phyloP scores from a whole-genome alignment of 2,329 filamentous ascomycete genomes.

The Verticillium dahliae region DNA sequence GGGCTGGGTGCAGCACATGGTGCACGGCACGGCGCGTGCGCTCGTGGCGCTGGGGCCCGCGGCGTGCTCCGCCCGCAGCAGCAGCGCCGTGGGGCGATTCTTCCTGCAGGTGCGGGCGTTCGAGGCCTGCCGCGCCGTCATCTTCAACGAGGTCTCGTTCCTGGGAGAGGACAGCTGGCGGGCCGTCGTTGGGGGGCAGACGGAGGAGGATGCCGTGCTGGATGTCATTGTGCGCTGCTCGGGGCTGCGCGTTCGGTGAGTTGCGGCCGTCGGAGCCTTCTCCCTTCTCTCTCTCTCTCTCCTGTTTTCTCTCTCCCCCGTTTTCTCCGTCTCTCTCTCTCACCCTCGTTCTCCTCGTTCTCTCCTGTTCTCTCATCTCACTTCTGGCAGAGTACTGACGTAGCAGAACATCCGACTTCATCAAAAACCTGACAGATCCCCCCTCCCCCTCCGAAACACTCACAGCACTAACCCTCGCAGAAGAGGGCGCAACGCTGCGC shows the following conservation, averaged over 20 bases:
- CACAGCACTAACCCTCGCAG: conserved; percentile 5
- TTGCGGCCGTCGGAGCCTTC: background rate
- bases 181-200: background rate
- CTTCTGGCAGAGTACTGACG: background rate
- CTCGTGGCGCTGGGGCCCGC: conserved; percentile 22
- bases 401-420: conserved; percentile 3
- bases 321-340: no score
- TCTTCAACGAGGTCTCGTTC: conserved; percentile 21
- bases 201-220: conserved; percentile 17
- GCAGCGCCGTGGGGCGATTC: conserved; percentile 10
- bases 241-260: conserved; percentile 21
- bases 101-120: conserved; percentile 22
- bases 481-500: conserved; percentile 14
- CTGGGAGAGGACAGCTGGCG: conserved; percentile 12
- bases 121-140: conserved; percentile 22
- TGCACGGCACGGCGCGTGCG: conserved; percentile 24
- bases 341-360: no score
- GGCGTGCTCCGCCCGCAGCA: conserved; percentile 1
- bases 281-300: no score
- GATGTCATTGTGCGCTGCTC: conserved; percentile 24
- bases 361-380: background rate
- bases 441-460: background rate
- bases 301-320: no score
- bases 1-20: conserved; percentile 26
- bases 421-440: background rate